Conservation (phyloP, 2,329 filamentous ascomycete genomes). For the Aspergillus melleus region DNA sequence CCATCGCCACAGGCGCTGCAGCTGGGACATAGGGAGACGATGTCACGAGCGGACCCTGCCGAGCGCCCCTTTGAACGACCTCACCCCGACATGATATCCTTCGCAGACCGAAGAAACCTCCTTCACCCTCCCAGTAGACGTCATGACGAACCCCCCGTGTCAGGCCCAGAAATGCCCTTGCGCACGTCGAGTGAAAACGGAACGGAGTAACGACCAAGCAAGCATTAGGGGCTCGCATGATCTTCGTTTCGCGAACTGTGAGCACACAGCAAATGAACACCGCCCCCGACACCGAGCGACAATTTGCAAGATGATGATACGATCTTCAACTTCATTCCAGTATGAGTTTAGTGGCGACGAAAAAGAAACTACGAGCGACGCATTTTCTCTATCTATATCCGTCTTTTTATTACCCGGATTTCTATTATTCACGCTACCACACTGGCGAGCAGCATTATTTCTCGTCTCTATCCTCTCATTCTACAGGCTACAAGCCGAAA, state of each 20-base stretch:
- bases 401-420: constrained; percentile 1
- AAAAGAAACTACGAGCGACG: constrained; percentile 15
- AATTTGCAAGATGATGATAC: constrained; percentile 28
- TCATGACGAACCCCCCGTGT: constrained; percentile 22
- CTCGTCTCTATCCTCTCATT: neutral
- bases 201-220: constrained; percentile 16
- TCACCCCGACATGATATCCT: constrained; percentile 25
- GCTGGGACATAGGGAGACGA: constrained; percentile 28
- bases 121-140: constrained; percentile 24
- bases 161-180: constrained; percentile 21
- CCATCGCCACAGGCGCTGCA: constrained; percentile 33
- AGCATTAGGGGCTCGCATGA: neutral
- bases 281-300: constrained; percentile 29
- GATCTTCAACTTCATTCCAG: constrained; percentile 10
- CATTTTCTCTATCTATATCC: constrained; percentile 9
- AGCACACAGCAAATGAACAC: constrained; percentile 24
- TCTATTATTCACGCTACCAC: neutral
- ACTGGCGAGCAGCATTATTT: neutral
- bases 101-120: constrained; percentile 22
- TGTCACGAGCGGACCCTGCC: constrained; percentile 25
- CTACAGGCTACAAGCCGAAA: constrained; percentile 6
- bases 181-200: constrained; percentile 20
- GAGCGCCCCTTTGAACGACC: constrained; percentile 25
- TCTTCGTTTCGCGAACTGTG: constrained; percentile 11
- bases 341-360: constrained; percentile 17